A percentile compares a stretch with the other conserved stretches of the same genome.
Conservation (phyloP, 2,329 filamentous ascomycete species). For the Tetracladium maxilliforme region DNA sequence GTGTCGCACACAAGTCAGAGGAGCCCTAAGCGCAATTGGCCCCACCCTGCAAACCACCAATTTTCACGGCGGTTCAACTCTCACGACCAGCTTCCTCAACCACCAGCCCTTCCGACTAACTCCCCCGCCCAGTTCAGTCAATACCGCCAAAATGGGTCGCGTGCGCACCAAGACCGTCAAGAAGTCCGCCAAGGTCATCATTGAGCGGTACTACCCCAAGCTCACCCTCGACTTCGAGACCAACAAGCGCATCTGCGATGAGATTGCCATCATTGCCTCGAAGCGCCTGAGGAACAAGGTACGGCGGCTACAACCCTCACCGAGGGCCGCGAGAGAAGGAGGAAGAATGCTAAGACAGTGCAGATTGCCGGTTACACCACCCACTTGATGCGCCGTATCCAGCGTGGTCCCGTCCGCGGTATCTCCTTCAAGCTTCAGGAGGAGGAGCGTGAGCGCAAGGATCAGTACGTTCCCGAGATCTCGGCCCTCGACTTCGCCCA, state of each 20-base stretch:
- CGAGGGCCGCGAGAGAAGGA: constrained; percentile 1
- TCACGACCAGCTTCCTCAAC: neutral
- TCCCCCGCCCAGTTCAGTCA: constrained; percentile 1
- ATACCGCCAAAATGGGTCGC: constrained; percentile 18
- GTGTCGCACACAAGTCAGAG: neutral
- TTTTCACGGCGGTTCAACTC: neutral
- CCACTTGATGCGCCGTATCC: constrained; percentile 99
- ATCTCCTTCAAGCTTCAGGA: constrained; percentile 99
- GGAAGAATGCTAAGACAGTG: constrained; percentile 3
- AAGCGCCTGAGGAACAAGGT: constrained; percentile 99
- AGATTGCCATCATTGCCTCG: constrained; percentile 97
- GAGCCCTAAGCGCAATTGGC: neutral
- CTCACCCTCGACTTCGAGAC: constrained; percentile 99
- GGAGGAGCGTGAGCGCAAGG: constrained; percentile 99
- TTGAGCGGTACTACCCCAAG: constrained; percentile 96
- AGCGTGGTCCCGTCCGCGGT: constrained; percentile 96
- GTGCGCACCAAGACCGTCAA: constrained; percentile 48
- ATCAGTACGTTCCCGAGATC: constrained; percentile 99
- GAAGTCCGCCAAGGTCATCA: constrained; percentile 97
- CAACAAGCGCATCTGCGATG: constrained; percentile 99
- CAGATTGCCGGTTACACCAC: constrained; percentile 98
- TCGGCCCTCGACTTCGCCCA: constrained; percentile 97
- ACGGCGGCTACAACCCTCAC: constrained; percentile 3
- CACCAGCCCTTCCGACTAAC: neutral
- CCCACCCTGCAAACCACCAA: neutral